Evolutionary conservation across 495 filamentous ascomycete genomes (phyloP), one percentile per base, ranked within the genome.

Genomic region (Trichocladium antarcticum): DNA sequence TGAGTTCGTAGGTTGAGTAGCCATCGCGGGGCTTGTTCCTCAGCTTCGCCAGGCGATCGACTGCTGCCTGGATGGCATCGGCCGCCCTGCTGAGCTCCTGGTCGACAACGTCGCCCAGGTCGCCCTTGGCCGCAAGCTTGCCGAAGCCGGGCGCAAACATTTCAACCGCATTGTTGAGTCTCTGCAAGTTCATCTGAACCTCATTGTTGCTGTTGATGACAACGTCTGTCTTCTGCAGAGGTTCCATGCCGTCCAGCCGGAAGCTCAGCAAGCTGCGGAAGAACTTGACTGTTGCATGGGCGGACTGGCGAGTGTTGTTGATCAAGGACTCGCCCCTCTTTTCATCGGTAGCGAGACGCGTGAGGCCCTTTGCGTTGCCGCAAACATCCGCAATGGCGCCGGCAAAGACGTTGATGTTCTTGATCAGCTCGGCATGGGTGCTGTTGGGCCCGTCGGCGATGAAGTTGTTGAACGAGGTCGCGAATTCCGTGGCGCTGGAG

Each of bases 151-250:
- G 89, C 6, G 89, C 82, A 57, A 96, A 95, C 5, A 83, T 74
- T 65, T 98, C 92, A 9, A 88, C 86, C 43, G 92, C 74, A 72
- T 94, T 95, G 63, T 85, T 93, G 56, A 98, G 78, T 47, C 80
- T 81, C 68, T 96, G 89, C 42, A 98, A 74, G 47, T 90, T 85
- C 51, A 88, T 81, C 59, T 94, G 85, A 16, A 97, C 89, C 53
- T 97, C 92, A 53, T 89, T 80, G 64, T 94, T 97, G 70, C 84
- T 87, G 70, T 94, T 95, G 69, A 98, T 87, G 22, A 97, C 89
- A 14, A 95, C 84, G 55, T 95, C 88, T 15, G 87, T 89, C 77
- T 93, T 93, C 61, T 92, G 83, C 37, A 86, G 71, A 14, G 84
- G 75, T 50, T 92, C 89, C 63, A 97, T 76, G 54, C 82, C 85